Evolutionary conservation across 148 eudicot species (phyloP).

Genomic region (Tetragonia tetragonoides): DNA sequence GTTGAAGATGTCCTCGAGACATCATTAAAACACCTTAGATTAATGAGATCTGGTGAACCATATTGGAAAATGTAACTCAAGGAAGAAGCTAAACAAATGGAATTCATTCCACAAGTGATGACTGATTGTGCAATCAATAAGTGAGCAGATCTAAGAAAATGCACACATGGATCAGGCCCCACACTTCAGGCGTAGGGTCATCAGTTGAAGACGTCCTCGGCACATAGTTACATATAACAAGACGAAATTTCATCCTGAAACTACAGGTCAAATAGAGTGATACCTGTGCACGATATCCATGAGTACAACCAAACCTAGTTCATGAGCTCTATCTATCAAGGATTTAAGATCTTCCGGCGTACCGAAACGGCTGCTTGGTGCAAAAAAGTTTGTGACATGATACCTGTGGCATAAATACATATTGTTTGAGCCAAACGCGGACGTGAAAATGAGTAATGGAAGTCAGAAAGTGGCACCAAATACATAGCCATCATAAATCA

Average conservation of each 20-base stretch:
- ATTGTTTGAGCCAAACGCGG: constrained; percentile 11
- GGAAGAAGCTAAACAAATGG: not conserved
- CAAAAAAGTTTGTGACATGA: constrained; percentile 96
- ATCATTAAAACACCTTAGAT: not conserved
- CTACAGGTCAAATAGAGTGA: not conserved
- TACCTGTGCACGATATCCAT: constrained; percentile 99
- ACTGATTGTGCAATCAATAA: not conserved
- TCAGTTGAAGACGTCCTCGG: not conserved
- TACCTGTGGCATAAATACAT: constrained; percentile 52
- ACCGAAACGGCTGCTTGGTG: constrained; percentile 99
- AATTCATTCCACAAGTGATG: not conserved
- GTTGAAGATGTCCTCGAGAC: not conserved
- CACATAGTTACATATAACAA: not conserved
- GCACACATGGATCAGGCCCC: constrained; percentile 3
- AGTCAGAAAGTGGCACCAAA: not conserved
- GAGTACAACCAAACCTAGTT: constrained; percentile 85
- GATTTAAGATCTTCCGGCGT: constrained; percentile 98
- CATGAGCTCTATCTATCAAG: constrained; percentile 97
- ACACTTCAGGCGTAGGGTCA: not conserved
- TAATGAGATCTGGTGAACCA: not conserved
- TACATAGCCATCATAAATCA: not conserved
- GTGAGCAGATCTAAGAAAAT: not conserved
- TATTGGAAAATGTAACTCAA: not conserved
- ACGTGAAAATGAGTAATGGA: constrained; percentile 1
- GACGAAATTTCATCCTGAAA: not conserved